These are phyloP conservation scores for Globisporangium emineosum DNA, from an alignment of 352 stramenopile genomes.

Conservation along the genomic window DNA sequence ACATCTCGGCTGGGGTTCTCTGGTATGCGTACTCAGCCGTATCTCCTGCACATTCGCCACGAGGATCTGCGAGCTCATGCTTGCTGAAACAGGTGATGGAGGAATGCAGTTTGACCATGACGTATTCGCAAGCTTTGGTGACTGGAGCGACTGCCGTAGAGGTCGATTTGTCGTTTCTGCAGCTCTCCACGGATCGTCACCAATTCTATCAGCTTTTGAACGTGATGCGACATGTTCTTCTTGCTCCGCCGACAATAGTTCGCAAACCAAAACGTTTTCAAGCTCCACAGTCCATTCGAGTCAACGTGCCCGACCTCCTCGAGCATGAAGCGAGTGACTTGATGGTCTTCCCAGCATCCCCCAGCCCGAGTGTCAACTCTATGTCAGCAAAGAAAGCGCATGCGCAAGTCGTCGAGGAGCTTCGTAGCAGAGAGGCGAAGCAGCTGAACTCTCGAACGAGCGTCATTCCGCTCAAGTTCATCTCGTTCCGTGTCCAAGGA, in stretches of 20 bases:
- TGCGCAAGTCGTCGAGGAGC: constrained; percentile 60
- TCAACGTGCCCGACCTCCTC: background rate
- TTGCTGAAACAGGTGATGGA: constrained; percentile 78
- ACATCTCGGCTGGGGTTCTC: constrained; percentile 62
- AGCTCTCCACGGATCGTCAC: constrained; percentile 68
- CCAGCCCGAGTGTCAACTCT: constrained; percentile 13
- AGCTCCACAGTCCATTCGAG: constrained; percentile 9
- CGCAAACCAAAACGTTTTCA: constrained; percentile 17
- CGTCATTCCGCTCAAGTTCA: constrained; percentile 53
- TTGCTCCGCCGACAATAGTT: constrained; percentile 55
- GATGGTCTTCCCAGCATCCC: constrained; percentile 24
- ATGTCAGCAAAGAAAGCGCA: constrained; percentile 56
- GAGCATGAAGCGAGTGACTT: constrained; percentile 30
- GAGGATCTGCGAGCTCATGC: constrained; percentile 19
- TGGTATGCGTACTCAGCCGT: constrained; percentile 56
- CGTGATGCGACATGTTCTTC: constrained; percentile 66
- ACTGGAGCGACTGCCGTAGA: constrained; percentile 49
- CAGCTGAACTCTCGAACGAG: constrained; percentile 32
- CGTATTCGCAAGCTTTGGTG: constrained; percentile 47
- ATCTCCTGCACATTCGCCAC: constrained; percentile 10
- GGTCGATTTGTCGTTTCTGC: constrained; percentile 65
- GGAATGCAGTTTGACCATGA: constrained; percentile 61
- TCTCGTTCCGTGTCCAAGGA: constrained; percentile 63
- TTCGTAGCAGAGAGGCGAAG: constrained; percentile 57
- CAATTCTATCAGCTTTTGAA: constrained; percentile 85